Conservation (phyloP, 768 basidiomycete species). For the Phlebiopsis gigantea region DNA sequence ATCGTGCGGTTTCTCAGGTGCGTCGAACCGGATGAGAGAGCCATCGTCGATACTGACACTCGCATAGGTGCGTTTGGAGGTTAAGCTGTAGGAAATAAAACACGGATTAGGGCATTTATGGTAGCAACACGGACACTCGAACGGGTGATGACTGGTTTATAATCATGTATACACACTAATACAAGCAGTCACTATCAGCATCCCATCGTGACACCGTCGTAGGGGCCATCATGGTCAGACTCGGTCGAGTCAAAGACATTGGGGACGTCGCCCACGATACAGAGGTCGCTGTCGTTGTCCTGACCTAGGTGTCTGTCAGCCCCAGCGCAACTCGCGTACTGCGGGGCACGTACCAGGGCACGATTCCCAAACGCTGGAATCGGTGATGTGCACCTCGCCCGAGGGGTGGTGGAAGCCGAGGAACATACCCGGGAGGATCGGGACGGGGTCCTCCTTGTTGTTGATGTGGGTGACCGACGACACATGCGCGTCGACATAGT, state of each 20-base stretch:
- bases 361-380: constrained; percentile 40
- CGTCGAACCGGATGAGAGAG: too few relatives aligned
- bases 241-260: constrained; percentile 39
- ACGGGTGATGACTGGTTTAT: not conserved
- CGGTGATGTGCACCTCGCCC: constrained; percentile 31
- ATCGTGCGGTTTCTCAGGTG: not conserved
- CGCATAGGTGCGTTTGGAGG: not conserved
- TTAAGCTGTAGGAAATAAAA: not conserved
- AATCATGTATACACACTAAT: not conserved
- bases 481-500: constrained; percentile 41
- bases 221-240: constrained; percentile 35
- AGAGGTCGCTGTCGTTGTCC: constrained; percentile 47
- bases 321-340: not conserved
- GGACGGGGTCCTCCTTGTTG: constrained; percentile 37
- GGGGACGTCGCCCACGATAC: constrained; percentile 46
- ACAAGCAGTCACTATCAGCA: not conserved
- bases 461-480: constrained; percentile 43
- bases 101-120: not conserved
- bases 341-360: constrained; percentile 31
- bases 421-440: constrained; percentile 25
- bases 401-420: constrained; percentile 41
- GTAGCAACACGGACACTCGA: too few relatives aligned
- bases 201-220: constrained; percentile 16
- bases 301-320: constrained; percentile 31
- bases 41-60: not conserved